Percentiles rank a stretch among this genome's conserved stretches.
These are phyloP conservation scores for Carallia brachiata DNA, from an alignment of 345 rosid species.

Conservation along the genomic window DNA sequence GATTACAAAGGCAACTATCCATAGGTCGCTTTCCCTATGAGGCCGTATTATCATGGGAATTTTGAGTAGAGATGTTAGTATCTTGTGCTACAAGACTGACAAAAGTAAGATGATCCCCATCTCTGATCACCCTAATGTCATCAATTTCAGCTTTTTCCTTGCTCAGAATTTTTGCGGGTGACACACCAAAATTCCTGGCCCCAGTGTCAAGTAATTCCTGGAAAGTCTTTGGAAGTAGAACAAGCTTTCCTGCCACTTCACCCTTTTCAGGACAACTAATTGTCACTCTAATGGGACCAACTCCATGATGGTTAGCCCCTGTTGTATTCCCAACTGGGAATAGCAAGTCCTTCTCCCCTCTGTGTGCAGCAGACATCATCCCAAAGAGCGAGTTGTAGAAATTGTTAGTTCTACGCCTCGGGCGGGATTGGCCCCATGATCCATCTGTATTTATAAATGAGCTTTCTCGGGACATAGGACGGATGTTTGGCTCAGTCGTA, in stretches of 20 bases:
- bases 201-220: slow-evolving; percentile 64
- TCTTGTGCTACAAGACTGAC: slow-evolving; percentile 18
- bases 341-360: slow-evolving; percentile 31
- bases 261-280: slow-evolving; percentile 63
- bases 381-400: slow-evolving; percentile 78
- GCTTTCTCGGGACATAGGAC: slow-evolving; percentile 28
- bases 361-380: slow-evolving; percentile 59
- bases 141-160: slow-evolving; percentile 69
- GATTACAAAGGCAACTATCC: too few relatives aligned
- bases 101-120: slow-evolving; percentile 76
- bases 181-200: slow-evolving; percentile 51
- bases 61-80: not conserved
- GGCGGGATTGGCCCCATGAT: slow-evolving; percentile 43
- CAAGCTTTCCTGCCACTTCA: slow-evolving; percentile 48
- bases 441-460: slow-evolving; percentile 37
- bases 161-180: slow-evolving; percentile 43
- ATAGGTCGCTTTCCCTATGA: not conserved
- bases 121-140: slow-evolving; percentile 65
- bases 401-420: slow-evolving; percentile 55
- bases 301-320: slow-evolving; percentile 2
- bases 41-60: not conserved
- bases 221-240: slow-evolving; percentile 57
- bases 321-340: slow-evolving; percentile 27
- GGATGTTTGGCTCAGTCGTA: slow-evolving; percentile 69
- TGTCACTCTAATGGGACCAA: slow-evolving; percentile 47